A percentile compares a stretch with the other conserved stretches of the same genome.
Conservation (phyloP, 2,329 filamentous ascomycete genomes). For the Trichoderma asperellum region DNA sequence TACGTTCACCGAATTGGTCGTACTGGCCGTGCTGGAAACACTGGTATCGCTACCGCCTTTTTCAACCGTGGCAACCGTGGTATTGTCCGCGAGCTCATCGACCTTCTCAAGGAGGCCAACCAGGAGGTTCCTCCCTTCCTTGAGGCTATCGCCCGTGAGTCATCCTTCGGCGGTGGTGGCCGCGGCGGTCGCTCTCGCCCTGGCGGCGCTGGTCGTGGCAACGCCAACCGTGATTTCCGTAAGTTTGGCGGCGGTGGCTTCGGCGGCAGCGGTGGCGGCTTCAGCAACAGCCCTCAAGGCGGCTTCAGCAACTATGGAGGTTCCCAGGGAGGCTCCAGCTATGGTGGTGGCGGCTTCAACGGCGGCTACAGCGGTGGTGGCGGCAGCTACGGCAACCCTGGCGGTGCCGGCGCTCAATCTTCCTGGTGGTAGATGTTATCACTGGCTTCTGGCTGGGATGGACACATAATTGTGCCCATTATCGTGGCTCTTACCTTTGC, state of each 20-base stretch:
- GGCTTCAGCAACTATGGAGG: conserved; percentile 43
- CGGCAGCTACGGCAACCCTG: conserved; percentile 65
- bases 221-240: conserved; percentile 86
- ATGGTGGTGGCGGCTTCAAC: conserved; percentile 50
- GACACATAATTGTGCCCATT: conserved; percentile 29
- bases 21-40: conserved; percentile 99
- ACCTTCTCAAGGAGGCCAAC: conserved; percentile 98
- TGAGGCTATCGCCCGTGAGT: conserved; percentile 95
- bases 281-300: conserved; percentile 37
- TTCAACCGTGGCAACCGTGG: conserved; percentile 99
- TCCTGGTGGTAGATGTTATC: conserved; percentile 66
- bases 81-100: conserved; percentile 92
- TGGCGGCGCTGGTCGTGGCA: conserved; percentile 65
- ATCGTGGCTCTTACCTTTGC: conserved; percentile 25
- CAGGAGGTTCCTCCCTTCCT: conserved; percentile 94
- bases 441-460: not conserved
- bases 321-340: conserved; percentile 45
- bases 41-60: conserved; percentile 96
- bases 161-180: conserved; percentile 76
- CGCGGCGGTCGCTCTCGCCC: conserved; percentile 58
- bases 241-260: conserved; percentile 67
- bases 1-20: conserved; percentile 99
- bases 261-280: conserved; percentile 48
- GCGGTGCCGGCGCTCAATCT: conserved; percentile 67
- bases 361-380: conserved; percentile 53